A percentile compares a stretch with the other conserved stretches of the same genome.
Evolutionary conservation across 1,284 basidiomycete genomes (phyloP).

Genomic region (Boletellus dicymbophilus): DNA sequence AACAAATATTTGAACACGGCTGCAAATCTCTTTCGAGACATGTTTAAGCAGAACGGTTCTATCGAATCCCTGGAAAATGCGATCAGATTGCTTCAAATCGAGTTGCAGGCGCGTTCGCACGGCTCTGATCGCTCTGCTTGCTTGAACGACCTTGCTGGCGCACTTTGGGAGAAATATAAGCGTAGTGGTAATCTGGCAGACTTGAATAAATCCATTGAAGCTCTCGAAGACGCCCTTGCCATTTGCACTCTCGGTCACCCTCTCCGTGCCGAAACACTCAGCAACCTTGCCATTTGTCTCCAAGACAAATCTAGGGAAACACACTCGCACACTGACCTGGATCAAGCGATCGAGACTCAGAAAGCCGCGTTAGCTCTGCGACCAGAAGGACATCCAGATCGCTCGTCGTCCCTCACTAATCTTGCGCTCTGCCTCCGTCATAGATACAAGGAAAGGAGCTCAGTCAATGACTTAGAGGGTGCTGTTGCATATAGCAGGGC

Average conservation of each 20-base stretch:
- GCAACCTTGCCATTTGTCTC: slow-evolving; percentile 1
- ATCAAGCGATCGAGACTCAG: slow-evolving; percentile 5
- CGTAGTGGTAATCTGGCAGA: not conserved
- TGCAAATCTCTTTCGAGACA: not conserved
- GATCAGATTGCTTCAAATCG: not conserved
- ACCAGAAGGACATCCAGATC: slow-evolving; percentile 1
- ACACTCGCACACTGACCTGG: not conserved
- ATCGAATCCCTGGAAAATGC: not conserved
- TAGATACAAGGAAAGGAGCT: not conserved
- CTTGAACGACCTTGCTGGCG: not conserved
- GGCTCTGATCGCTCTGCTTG: not conserved
- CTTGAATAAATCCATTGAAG: not conserved
- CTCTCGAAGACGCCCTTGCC: not conserved
- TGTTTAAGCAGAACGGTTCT: not conserved
- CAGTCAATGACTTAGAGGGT: not conserved
- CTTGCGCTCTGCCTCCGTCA: not conserved
- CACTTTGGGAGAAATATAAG: not conserved
- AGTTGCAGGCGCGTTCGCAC: not conserved
- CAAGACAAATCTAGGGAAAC: not conserved
- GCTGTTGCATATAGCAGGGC: not conserved
- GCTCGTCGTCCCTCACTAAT: not conserved
- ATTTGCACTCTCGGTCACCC: not conserved
- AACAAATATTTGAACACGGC: not conserved
- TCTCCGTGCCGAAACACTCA: not conserved
- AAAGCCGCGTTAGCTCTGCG: slow-evolving; percentile 6